phyloP scores from a whole-genome alignment of 345 rosid genomes.

The Brassica napus region DNA sequence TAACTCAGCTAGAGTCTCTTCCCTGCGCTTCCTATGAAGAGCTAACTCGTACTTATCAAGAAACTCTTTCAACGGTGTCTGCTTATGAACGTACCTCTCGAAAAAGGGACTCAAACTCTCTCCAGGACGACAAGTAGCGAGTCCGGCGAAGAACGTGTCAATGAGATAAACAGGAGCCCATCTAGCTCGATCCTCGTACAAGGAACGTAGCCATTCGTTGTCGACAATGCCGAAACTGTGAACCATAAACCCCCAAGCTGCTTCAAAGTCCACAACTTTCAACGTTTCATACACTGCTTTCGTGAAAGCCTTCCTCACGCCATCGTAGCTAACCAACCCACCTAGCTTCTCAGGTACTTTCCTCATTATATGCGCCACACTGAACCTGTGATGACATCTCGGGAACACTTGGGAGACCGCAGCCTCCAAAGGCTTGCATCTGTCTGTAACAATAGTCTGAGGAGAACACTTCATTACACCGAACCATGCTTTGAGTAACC shows the following conservation, averaged over 20 bases:
- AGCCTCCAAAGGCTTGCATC: conserved; percentile 59
- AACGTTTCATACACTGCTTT: conserved; percentile 55
- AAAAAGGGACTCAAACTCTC: conserved; percentile 58
- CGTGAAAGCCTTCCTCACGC: conserved; percentile 51
- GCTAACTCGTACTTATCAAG: conserved; percentile 80
- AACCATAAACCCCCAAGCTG: conserved; percentile 69
- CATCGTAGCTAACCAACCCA: conserved; percentile 54
- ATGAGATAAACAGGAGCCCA: conserved; percentile 89
- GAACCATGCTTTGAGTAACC: conserved; percentile 65
- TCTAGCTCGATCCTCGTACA: conserved; percentile 66
- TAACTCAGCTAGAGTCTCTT: conserved; percentile 64
- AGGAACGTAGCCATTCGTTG: conserved; percentile 65
- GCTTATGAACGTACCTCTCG: conserved; percentile 66
- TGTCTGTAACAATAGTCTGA: conserved; percentile 62
- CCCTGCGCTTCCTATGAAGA: conserved; percentile 67
- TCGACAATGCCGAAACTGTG: conserved; percentile 58
- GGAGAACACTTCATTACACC: conserved; percentile 50
- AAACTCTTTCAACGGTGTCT: conserved; percentile 87
- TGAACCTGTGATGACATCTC: conserved; percentile 52
- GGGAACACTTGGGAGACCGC: conserved; percentile 63
- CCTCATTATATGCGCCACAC: conserved; percentile 51
- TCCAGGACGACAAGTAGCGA: conserved; percentile 53
- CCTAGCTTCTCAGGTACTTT: conserved; percentile 59
- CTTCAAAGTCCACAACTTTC: conserved; percentile 68
- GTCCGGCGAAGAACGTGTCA: conserved; percentile 73